phyloP scores from a whole-genome alignment of 495 filamentous ascomycete genomes.

The Xylaria castorea region DNA sequence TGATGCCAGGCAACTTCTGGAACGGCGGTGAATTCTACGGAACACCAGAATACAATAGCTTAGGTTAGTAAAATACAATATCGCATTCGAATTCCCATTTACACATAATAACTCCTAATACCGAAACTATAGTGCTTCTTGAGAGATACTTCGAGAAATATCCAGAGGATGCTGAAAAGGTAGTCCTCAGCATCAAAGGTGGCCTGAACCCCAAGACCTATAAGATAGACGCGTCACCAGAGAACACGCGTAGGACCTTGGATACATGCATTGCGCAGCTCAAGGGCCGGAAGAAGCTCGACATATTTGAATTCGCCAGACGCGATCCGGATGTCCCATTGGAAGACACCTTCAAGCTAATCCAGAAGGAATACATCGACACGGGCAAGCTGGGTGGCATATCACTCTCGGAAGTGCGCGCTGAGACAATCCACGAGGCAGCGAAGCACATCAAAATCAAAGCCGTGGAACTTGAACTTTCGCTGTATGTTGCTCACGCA shows the following conservation, averaged over 20 bases:
- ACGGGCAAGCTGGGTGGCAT: slow-evolving; percentile 81
- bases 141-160: slow-evolving; percentile 70
- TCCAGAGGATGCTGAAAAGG: slow-evolving; percentile 70
- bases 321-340: slow-evolving; percentile 66
- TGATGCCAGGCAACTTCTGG: slow-evolving; percentile 64
- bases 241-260: slow-evolving; percentile 67
- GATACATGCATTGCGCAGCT: slow-evolving; percentile 69
- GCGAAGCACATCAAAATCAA: slow-evolving; percentile 71
- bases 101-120: not conserved
- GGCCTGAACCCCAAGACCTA: slow-evolving; percentile 48
- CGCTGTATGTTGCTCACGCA: slow-evolving; percentile 56
- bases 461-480: slow-evolving; percentile 83
- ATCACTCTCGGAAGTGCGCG: slow-evolving; percentile 73
- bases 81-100: not conserved
- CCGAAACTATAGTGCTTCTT: slow-evolving; percentile 58
- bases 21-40: slow-evolving; percentile 86
- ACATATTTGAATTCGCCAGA: slow-evolving; percentile 80
- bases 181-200: slow-evolving; percentile 73
- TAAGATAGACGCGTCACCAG: slow-evolving; percentile 63
- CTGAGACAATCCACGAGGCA: slow-evolving; percentile 76
- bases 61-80: not conserved
- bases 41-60: slow-evolving; percentile 69
- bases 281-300: slow-evolving; percentile 77
- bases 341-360: slow-evolving; percentile 56
- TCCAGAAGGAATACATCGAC: slow-evolving; percentile 69